These are phyloP conservation scores for Ophiostoma montium DNA, from an alignment of 2,329 filamentous ascomycete genomes.

Conservation along the genomic window DNA sequence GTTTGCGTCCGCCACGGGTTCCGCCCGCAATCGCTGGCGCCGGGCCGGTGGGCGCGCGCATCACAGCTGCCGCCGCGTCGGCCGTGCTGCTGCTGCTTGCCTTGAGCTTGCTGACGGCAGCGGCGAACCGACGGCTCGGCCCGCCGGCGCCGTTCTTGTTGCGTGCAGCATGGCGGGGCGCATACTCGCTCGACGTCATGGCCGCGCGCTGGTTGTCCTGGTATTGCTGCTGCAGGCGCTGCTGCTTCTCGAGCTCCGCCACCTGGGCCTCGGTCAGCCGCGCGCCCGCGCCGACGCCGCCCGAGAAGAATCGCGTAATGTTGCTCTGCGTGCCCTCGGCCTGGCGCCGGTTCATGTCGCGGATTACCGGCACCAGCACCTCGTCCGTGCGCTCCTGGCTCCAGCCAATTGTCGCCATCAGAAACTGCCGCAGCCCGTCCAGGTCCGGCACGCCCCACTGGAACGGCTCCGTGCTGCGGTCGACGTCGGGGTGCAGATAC, in stretches of 20 bases:
- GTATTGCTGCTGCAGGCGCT: background rate
- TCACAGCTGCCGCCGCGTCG: constrained; percentile 7
- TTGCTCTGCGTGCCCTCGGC: constrained; percentile 89
- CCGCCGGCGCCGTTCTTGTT: constrained; percentile 11
- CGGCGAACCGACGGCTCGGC: constrained; percentile 20
- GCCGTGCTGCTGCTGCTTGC: constrained; percentile 13
- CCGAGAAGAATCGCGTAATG: constrained; percentile 84
- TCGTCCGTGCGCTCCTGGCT: constrained; percentile 84
- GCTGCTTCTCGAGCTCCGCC: constrained; percentile 3
- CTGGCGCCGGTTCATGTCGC: constrained; percentile 83
- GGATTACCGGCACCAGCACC: constrained; percentile 85
- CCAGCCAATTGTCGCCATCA: constrained; percentile 93
- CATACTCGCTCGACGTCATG: constrained; percentile 15
- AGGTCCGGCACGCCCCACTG: constrained; percentile 95
- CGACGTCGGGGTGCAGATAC: constrained; percentile 77
- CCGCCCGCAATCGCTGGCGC: background rate
- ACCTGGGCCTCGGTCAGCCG: constrained; percentile 8
- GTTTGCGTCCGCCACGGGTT: constrained; percentile 16
- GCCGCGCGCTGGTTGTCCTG: constrained; percentile 5
- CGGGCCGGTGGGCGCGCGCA: background rate
- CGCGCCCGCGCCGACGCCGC: constrained; percentile 34
- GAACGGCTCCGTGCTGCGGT: constrained; percentile 62
- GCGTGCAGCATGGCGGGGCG: constrained; percentile 16
- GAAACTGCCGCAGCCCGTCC: constrained; percentile 65
- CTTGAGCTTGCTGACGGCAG: constrained; percentile 20